Percentiles rank a stretch among this genome's conserved stretches.
phyloP scores from a whole-genome alignment of 805 yeast genomes.

The Kodamaea kaohsiungensis region DNA sequence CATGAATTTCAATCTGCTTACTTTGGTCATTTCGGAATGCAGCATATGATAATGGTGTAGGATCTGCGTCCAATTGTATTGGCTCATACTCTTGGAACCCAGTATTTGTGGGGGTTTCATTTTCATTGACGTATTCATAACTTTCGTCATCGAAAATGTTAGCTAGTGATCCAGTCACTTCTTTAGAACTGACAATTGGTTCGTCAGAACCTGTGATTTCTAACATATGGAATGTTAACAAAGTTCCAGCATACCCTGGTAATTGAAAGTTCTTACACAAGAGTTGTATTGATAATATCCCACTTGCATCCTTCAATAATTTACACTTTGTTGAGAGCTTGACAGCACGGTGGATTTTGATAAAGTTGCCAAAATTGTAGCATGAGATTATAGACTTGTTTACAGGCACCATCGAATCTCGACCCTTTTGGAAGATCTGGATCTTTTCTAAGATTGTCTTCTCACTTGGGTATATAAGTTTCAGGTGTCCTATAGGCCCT shows the following conservation, averaged over 20 bases:
- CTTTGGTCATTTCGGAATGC: constrained; percentile 19
- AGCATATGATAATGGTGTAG: constrained; percentile 23
- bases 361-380: constrained; percentile 35
- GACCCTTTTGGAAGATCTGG: constrained; percentile 30
- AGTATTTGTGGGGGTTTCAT: constrained; percentile 11
- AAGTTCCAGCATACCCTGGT: constrained; percentile 35
- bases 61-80: constrained; percentile 25
- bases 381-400: constrained; percentile 22
- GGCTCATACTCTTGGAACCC: background rate
- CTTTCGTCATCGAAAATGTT: constrained; percentile 27
- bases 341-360: constrained; percentile 35
- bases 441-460: constrained; percentile 63
- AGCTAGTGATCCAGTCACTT: constrained; percentile 9
- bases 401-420: constrained; percentile 22
- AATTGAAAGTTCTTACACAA: constrained; percentile 33
- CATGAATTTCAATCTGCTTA: background rate
- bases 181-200: constrained; percentile 12
- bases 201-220: constrained; percentile 26
- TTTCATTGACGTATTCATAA: constrained; percentile 21
- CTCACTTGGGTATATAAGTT: constrained; percentile 65
- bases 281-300: constrained; percentile 39
- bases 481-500: constrained; percentile 74
- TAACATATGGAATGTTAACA: constrained; percentile 42
- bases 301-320: constrained; percentile 35
- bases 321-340: constrained; percentile 42